These are phyloP conservation scores for Plantago ovata DNA, from an alignment of 257 asterid genomes.

Conservation along the genomic window DNA sequence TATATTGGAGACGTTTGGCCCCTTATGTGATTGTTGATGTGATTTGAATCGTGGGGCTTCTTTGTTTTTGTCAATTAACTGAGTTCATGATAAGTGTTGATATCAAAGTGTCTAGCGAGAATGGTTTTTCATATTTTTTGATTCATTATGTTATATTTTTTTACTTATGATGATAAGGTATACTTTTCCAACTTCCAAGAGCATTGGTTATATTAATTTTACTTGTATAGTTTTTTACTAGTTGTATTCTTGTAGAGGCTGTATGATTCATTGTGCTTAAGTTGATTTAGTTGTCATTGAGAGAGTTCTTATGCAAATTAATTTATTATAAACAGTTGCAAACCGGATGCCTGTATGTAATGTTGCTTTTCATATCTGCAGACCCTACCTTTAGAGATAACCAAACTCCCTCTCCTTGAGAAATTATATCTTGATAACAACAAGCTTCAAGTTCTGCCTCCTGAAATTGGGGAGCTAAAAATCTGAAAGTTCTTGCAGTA, in stretches of 20 bases:
- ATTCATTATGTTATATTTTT: background rate
- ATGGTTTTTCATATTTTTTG: background rate
- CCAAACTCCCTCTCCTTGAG: conserved; percentile 86
- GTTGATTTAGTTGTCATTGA: background rate
- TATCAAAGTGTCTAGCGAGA: conserved; percentile 1
- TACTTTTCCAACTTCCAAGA: conserved; percentile 6
- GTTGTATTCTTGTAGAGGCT: background rate
- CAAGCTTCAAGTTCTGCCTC: conserved; percentile 82
- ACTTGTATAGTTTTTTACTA: background rate
- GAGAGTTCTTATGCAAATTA: conserved; percentile 11
- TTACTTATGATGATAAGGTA: no score
- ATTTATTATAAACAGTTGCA: conserved; percentile 13
- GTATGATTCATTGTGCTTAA: conserved; percentile 2
- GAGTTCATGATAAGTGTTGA: background rate
- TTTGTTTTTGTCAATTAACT: no score
- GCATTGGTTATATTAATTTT: conserved; percentile 3
- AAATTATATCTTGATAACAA: conserved; percentile 89
- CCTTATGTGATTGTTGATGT: no score
- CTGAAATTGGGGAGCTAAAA: conserved; percentile 92
- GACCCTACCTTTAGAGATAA: conserved; percentile 89
- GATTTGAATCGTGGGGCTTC: no score
- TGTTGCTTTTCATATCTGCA: conserved; percentile 29
- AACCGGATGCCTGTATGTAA: conserved; percentile 19
- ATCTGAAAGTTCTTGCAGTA: conserved; percentile 83
- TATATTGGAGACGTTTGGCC: no score